Conservation (phyloP, 352 stramenopile species). For the Aphanomyces euteiches region DNA sequence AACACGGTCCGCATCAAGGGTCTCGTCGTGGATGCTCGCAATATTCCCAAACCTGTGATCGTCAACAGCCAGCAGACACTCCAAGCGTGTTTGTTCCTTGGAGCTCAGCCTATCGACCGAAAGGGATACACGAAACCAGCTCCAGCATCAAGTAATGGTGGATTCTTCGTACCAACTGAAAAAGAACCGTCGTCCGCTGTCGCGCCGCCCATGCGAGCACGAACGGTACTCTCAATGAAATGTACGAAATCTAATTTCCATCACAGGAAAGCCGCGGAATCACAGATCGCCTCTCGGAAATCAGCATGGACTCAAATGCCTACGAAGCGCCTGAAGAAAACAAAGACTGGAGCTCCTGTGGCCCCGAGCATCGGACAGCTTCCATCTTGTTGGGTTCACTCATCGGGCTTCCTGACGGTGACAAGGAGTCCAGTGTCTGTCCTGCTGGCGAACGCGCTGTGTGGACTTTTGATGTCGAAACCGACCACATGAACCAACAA, state of each 20-base stretch:
- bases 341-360: slow-evolving; percentile 87
- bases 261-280: slow-evolving; percentile 33
- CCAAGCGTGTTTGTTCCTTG: slow-evolving; percentile 81
- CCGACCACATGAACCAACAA: slow-evolving; percentile 56
- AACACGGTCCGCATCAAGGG: slow-evolving; percentile 86
- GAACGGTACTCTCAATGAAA: slow-evolving; percentile 1
- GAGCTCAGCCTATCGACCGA: slow-evolving; percentile 79
- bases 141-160: slow-evolving; percentile 73
- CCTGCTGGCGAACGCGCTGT: slow-evolving; percentile 74
- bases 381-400: slow-evolving; percentile 45
- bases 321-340: slow-evolving; percentile 67
- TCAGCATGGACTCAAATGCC: slow-evolving; percentile 34
- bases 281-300: slow-evolving; percentile 70
- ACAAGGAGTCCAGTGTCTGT: slow-evolving; percentile 73
- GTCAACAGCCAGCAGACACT: slow-evolving; percentile 86
- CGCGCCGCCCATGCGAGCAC: slow-evolving; percentile 15
- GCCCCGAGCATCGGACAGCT: slow-evolving; percentile 69
- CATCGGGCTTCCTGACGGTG: neutral
- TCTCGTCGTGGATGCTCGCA: slow-evolving; percentile 82
- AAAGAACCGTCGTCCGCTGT: slow-evolving; percentile 13
- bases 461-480: slow-evolving; percentile 88
- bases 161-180: slow-evolving; percentile 53
- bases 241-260: neutral
- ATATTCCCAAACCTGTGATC: slow-evolving; percentile 80
- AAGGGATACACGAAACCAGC: slow-evolving; percentile 81